A percentile compares a stretch with the other conserved stretches of the same genome.
Evolutionary conservation across 352 stramenopile species (phyloP).

Genomic region (Pythium diclinum): DNA sequence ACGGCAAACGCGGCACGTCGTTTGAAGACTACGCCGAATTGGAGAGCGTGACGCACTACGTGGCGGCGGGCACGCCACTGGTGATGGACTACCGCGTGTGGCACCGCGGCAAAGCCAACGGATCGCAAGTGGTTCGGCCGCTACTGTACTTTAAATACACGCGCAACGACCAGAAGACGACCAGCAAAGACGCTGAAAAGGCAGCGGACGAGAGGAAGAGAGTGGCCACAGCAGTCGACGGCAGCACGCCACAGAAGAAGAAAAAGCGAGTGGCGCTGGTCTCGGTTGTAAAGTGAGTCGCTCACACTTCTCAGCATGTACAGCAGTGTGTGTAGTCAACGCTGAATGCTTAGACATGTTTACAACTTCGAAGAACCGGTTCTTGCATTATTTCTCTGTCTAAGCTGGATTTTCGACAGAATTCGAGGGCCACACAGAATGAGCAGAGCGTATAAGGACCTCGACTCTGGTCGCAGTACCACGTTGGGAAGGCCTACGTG

Average conservation of each 20-base stretch:
- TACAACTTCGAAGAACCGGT: too few relatives aligned
- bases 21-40: slow-evolving; percentile 56
- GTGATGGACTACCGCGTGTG: slow-evolving; percentile 82
- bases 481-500: too few relatives aligned
- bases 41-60: slow-evolving; percentile 46
- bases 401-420: too few relatives aligned
- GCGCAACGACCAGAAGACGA: slow-evolving; percentile 2
- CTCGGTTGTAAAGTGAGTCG: background rate
- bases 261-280: slow-evolving; percentile 20
- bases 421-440: too few relatives aligned
- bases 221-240: background rate
- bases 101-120: slow-evolving; percentile 63
- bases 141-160: slow-evolving; percentile 77
- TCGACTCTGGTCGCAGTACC: too few relatives aligned
- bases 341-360: too few relatives aligned
- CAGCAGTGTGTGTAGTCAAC: too few relatives aligned
- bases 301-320: too few relatives aligned
- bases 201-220: background rate
- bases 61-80: slow-evolving; percentile 54
- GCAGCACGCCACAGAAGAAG: slow-evolving; percentile 4
- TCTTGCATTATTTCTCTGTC: too few relatives aligned
- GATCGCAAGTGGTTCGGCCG: slow-evolving; percentile 32
- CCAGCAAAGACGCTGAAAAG: background rate
- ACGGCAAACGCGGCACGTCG: slow-evolving; percentile 29
- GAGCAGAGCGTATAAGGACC: too few relatives aligned